A percentile compares a stretch with the other conserved stretches of the same genome.
Evolutionary conservation across 2,329 filamentous ascomycete genomes (phyloP).

Genomic region (Venturia pyrina): DNA sequence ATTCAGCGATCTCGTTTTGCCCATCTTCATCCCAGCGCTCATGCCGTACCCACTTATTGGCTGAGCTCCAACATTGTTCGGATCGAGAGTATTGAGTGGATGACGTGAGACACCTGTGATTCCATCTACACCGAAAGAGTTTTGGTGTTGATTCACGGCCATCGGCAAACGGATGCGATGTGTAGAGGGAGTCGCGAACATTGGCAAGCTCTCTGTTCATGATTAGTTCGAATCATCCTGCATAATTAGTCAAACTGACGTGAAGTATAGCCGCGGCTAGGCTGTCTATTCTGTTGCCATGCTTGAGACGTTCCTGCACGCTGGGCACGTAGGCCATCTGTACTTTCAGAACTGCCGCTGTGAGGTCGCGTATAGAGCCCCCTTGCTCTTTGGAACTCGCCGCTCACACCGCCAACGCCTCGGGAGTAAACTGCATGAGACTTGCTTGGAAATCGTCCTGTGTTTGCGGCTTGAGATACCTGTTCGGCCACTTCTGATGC

Average conservation of each 20-base stretch:
- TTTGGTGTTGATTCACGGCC: slow-evolving; percentile 20
- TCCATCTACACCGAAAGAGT: slow-evolving; percentile 16
- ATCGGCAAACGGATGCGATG: slow-evolving; percentile 16
- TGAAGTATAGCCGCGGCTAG: neutral
- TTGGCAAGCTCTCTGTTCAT: neutral
- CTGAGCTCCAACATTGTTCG: slow-evolving; percentile 17
- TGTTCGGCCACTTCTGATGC: slow-evolving; percentile 21
- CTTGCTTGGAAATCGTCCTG: neutral
- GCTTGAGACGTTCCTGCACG: neutral
- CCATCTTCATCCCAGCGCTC: slow-evolving; percentile 21
- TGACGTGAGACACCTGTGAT: slow-evolving; percentile 23
- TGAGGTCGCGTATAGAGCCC: slow-evolving; percentile 2
- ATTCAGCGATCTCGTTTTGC: slow-evolving; percentile 18
- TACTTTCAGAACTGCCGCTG: neutral
- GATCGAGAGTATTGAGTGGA: slow-evolving; percentile 20
- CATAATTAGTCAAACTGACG: neutral
- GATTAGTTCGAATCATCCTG: neutral
- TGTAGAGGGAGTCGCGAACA: slow-evolving; percentile 1
- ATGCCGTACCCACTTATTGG: slow-evolving; percentile 22
- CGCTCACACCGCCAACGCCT: neutral
- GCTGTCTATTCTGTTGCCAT: neutral
- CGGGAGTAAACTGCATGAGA: neutral
- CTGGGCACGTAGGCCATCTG: neutral
- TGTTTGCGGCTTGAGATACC: slow-evolving; percentile 15
- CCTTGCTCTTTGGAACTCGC: neutral